phyloP scores from a whole-genome alignment of 768 basidiomycete species.

The Podaxis sp. region DNA sequence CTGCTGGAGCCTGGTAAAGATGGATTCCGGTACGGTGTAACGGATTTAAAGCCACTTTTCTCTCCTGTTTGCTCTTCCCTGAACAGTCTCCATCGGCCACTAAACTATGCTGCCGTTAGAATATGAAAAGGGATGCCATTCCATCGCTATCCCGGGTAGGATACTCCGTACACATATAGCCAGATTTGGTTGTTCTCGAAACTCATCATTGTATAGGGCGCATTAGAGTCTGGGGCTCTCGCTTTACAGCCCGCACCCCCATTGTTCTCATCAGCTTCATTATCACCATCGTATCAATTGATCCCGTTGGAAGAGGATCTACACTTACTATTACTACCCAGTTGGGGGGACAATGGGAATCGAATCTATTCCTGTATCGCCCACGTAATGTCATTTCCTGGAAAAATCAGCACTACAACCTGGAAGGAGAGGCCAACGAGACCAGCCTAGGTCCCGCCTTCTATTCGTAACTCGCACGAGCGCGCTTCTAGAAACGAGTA shows the following conservation, averaged over 20 bases:
- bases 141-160: not conserved
- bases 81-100: constrained; percentile 1
- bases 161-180: not conserved
- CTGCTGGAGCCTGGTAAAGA: not conserved
- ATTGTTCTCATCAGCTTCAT: constrained; percentile 1
- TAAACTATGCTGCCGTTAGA: constrained; percentile 1
- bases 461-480: not conserved
- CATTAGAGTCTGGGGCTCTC: not conserved
- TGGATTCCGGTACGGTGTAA: constrained; percentile 9
- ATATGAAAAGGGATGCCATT: not conserved
- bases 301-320: not conserved
- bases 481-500: not conserved
- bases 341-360: constrained; percentile 8
- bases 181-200: not conserved
- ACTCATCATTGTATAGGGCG: not conserved
- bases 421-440: not conserved
- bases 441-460: not conserved
- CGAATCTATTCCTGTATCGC: not conserved
- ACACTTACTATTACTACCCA: not conserved
- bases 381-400: constrained; percentile 3
- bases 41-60: constrained; percentile 10
- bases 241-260: not conserved
- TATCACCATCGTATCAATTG: not conserved
- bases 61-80: constrained; percentile 11
- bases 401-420: constrained; percentile 2